These are phyloP conservation scores for Pinus albicaulis DNA, from an alignment of 75 land plant genomes.

Conservation along the genomic window DNA sequence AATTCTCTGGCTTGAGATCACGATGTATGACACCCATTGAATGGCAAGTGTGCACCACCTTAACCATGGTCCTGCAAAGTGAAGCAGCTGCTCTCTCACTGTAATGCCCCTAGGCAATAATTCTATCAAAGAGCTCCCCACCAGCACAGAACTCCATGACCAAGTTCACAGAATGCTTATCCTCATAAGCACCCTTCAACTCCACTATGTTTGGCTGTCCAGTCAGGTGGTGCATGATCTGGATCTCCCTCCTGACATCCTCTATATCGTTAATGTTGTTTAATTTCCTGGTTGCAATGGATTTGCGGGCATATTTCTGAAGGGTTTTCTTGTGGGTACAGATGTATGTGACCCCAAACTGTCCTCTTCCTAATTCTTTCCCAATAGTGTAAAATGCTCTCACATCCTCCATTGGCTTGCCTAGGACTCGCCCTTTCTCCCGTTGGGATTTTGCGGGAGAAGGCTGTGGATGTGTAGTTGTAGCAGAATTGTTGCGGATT, in stretches of 20 bases:
- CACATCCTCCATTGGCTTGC: conserved; percentile 48
- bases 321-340: conserved; percentile 37
- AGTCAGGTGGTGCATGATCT: conserved; percentile 65
- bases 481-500: neutral
- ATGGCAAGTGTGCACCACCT: conserved; percentile 54
- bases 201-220: conserved; percentile 61
- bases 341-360: conserved; percentile 62
- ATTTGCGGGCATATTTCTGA: conserved; percentile 49
- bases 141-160: conserved; percentile 69
- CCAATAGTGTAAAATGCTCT: conserved; percentile 31
- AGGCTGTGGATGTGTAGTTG: no score
- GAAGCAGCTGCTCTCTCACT: conserved; percentile 57
- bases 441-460: neutral
- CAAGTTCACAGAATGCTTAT: conserved; percentile 46
- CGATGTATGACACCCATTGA: conserved; percentile 65
- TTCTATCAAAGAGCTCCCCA: conserved; percentile 69
- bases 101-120: conserved; percentile 59
- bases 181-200: conserved; percentile 52
- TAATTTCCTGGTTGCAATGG: conserved; percentile 50
- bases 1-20: conserved; percentile 73
- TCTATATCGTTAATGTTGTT: conserved; percentile 35
- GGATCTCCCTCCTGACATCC: conserved; percentile 61
- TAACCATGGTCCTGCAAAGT: conserved; percentile 46
- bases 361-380: conserved; percentile 67
- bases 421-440: conserved; percentile 47